Base-by-base conservation (phyloP, 2,329 filamentous ascomycete genomes). In the Daldinia sp. region DNA sequence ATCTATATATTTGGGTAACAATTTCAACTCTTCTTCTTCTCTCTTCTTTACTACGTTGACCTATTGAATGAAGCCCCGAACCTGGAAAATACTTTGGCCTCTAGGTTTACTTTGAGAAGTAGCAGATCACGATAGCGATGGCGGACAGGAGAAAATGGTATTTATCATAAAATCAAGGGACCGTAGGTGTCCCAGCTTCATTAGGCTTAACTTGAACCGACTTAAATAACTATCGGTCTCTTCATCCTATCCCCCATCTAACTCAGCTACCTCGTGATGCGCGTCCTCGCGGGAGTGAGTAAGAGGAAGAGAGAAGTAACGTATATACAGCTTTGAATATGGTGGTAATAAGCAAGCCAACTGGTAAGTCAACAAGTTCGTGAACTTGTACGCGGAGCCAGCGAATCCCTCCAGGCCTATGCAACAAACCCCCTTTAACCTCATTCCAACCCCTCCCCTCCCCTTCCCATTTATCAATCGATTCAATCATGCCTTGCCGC, bases 321-420 rank as follows among this genome's bases (percentile, higher is more conserved):
- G 30, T 67, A 67, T 67, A 63, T 67, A 67, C 60, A 67, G 41
- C 64, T 61, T 64, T 39, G 28, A 64, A 53, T 26, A 39, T 58
- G 20, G 55, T 51, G 48, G 53, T 51, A 35, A 39, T 59, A 59
- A 42, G 30, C 44, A 30, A 35, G 41, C 26, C 26, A 54, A 9
- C 54, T 56, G 10, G 44, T 18, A 42, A 35, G 30, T 33, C 13
- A 9, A 35, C 33, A 9, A 35, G 33, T 35, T 9, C 10, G 6
- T 35, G 10, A 35, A 12, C 23, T 28, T n/a, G 48, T 7, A 53
- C 44, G 53, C 61, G 55, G 55, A 13, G 12, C 44, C 20, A 28
- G 44, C 44, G 15, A 48, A 23, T 20, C 41, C 5, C 37, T 2
- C 33, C 33, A 35, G 33, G 33, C 7, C 7, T 35, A 35, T 35